phyloP scores from a whole-genome alignment of 2,329 filamentous ascomycete genomes.

The Teratosphaeria zuluensis region DNA sequence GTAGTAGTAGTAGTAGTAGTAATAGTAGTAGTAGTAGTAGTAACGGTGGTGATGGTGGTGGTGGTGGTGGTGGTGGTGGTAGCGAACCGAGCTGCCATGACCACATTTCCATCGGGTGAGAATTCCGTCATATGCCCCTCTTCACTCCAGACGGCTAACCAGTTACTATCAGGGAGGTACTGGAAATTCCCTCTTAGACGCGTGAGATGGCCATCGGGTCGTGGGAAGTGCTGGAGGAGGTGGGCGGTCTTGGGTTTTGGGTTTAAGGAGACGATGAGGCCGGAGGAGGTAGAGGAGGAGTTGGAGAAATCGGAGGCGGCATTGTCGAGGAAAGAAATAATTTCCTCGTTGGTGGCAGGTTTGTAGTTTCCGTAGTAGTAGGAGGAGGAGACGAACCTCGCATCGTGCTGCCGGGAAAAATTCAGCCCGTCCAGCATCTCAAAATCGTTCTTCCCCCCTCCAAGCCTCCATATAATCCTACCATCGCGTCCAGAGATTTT shows the following conservation, averaged over 20 bases:
- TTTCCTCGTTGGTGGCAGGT: not conserved
- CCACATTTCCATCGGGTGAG: not conserved
- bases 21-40: too few species aligned
- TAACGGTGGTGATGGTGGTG: too few species aligned
- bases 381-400: not conserved
- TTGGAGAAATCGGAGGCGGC: not conserved
- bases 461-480: conserved; percentile 29
- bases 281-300: not conserved
- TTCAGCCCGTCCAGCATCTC: not conserved
- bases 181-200: not conserved
- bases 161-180: too few species aligned
- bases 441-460: conserved; percentile 19
- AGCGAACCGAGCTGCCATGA: not conserved
- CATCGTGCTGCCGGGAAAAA: conserved; percentile 30
- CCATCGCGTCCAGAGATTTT: conserved; percentile 27
- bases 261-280: not conserved
- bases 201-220: not conserved
- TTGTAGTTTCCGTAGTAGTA: not conserved
- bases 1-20: too few species aligned
- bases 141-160: not conserved
- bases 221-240: not conserved
- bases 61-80: too few species aligned
- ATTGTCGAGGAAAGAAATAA: conserved; percentile 7
- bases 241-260: not conserved
- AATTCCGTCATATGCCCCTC: not conserved